Percentiles rank a stretch among this genome's conserved stretches.
phyloP scores from a whole-genome alignment of 306 rosid genomes.

The Dryas drummondii region DNA sequence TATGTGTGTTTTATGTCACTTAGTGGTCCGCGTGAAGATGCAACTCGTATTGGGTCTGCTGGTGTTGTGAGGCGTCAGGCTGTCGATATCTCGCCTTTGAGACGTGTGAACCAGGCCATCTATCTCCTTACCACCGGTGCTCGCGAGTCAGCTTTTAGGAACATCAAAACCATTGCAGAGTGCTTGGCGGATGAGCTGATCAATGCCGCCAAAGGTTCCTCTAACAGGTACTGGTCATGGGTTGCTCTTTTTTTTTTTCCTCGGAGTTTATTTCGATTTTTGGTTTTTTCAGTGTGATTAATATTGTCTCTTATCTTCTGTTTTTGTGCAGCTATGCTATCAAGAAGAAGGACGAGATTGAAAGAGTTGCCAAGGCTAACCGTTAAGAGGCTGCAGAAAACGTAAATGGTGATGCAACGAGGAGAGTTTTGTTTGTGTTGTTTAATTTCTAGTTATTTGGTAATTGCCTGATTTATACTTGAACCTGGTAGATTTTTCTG shows the following conservation, averaged over 20 bases:
- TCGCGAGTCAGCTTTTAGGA: conserved; percentile 18
- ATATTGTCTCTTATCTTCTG: neutral
- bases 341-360: conserved; percentile 21
- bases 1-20: neutral
- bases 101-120: conserved; percentile 24
- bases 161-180: conserved; percentile 13
- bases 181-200: conserved; percentile 25
- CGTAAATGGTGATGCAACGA: neutral
- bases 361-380: conserved; percentile 22
- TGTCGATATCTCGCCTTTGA: conserved; percentile 15
- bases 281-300: neutral
- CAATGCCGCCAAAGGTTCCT: conserved; percentile 19
- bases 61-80: conserved; percentile 27
- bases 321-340: conserved; percentile 15
- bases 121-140: conserved; percentile 17
- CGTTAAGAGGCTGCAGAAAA: conserved; percentile 7
- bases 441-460: neutral
- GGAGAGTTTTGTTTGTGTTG: neutral
- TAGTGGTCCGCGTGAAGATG: conserved; percentile 24
- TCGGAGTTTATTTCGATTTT: neutral
- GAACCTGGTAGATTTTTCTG: neutral
- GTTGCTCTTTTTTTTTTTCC: neutral
- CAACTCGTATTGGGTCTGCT: conserved; percentile 20
- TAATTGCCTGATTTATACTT: neutral
- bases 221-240: conserved; percentile 2